Base-by-base conservation (phyloP, 2,329 filamentous ascomycete genomes). In the Colletotrichum phormii region DNA sequence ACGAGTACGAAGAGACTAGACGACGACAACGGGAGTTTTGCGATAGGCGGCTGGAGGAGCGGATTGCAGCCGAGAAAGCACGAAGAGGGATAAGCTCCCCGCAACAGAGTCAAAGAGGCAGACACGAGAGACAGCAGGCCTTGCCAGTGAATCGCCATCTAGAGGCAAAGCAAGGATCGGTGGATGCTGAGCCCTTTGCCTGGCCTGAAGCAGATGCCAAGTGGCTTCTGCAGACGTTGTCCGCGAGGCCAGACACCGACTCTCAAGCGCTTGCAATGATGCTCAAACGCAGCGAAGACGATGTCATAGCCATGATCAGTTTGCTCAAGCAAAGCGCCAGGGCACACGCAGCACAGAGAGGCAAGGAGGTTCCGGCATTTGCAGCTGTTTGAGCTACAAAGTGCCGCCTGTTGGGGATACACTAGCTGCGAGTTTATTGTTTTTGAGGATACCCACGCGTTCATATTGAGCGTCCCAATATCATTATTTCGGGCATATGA, bases 381-480 rank as follows among this genome's bases (percentile, higher is more conserved):
- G 71, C 71, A 15, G 46, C 22, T 3, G 31, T 22, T n/a, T 72
- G 26, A 46, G 29, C 37, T n/a, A 18, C 18, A 18, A 60, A 26
- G 26, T n/a, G 22, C 26, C 37, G 46, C 3, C 13, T 33, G 18
- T 22, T 13, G 13, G 51, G 13, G 15, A n/a, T 55, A 65, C 54
- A 31, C 9, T 29, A 58, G 51, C 57, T 64, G 46, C 26, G 35
- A 66, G 65, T 29, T 22, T 54, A 9, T 31, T 46, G 29, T 57
- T 71, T 71, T 70, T 13, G 12, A 61, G 55, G 71, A 73, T 71
- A 73, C 71, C 71, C 71, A 24, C 31, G 22, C 31, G 22, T 55
- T 31, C 55, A 8, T 33, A 31, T 51, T 18, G 8, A 49, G 42
- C 42, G 42, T 49, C 42, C 7, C 42, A 49, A n/a, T 49, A 22